Conservation (phyloP, 2,329 filamentous ascomycete genomes). For the Pseudogymnoascus sp. region DNA sequence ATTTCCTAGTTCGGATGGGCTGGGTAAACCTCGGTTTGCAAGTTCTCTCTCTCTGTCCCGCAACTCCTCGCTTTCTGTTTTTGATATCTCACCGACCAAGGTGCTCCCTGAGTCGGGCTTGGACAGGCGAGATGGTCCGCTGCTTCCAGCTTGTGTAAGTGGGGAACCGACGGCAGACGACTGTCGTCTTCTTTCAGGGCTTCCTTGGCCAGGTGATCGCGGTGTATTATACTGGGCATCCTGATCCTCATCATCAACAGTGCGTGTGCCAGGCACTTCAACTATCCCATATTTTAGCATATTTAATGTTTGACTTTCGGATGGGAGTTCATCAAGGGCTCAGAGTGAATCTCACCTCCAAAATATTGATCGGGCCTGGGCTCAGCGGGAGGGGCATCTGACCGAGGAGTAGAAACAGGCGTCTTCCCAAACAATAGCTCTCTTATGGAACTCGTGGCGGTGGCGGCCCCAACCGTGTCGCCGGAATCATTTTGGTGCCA, state of each 20-base stretch:
- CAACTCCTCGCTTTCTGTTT: not conserved
- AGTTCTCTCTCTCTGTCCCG: conserved; percentile 15
- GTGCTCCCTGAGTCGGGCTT: not conserved
- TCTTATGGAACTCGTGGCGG: conserved; percentile 25
- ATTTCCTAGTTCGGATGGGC: conserved; percentile 11
- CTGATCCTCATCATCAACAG: not conserved
- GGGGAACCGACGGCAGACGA: not conserved
- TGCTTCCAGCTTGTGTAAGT: not conserved
- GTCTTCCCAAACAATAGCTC: conserved; percentile 25
- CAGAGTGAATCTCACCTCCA: not conserved
- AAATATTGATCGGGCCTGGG: not conserved
- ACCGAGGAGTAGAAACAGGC: conserved; percentile 22
- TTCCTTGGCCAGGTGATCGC: not conserved
- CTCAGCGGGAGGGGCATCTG: not conserved
- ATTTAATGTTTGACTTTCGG: not conserved
- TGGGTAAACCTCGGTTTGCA: conserved; percentile 1
- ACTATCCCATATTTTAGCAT: conserved; percentile 22
- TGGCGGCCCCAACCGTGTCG: conserved; percentile 23
- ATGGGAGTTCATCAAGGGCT: not conserved
- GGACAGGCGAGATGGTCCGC: not conserved
- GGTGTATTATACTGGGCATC: not conserved
- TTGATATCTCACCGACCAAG: not conserved
- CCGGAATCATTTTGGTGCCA: conserved; percentile 27
- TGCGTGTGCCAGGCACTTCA: conserved; percentile 13
- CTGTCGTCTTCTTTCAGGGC: not conserved